A percentile compares a stretch with the other conserved stretches of the same genome.
phyloP scores from a whole-genome alignment of 2,329 filamentous ascomycete genomes.

The Leptographium flavum region DNA sequence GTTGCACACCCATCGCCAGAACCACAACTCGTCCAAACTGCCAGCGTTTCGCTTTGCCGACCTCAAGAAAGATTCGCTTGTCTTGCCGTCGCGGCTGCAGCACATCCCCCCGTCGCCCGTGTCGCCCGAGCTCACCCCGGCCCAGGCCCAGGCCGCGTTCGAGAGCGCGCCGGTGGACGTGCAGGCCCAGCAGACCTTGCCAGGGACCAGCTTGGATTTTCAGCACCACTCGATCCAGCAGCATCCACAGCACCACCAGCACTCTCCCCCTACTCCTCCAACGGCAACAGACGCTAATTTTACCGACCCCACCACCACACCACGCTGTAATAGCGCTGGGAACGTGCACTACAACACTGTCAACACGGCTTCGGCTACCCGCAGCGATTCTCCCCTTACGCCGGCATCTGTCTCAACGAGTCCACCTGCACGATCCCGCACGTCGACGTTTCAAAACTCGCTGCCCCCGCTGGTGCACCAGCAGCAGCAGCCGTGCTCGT shows the following conservation, averaged over 20 bases:
- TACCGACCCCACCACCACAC: neutral
- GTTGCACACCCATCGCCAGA: slow-evolving; percentile 34
- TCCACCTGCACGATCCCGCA: neutral
- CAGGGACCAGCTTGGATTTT: slow-evolving; percentile 8
- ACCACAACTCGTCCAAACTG: slow-evolving; percentile 39
- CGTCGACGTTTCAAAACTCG: neutral
- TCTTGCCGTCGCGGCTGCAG: slow-evolving; percentile 20
- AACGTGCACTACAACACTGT: slow-evolving; percentile 1
- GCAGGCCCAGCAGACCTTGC: neutral
- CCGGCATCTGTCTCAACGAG: neutral
- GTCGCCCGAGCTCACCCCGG: slow-evolving; percentile 14
- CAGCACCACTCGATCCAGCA: slow-evolving; percentile 1
- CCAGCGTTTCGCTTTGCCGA: slow-evolving; percentile 41
- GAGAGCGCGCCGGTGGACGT: slow-evolving; percentile 10
- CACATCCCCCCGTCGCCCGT: slow-evolving; percentile 21
- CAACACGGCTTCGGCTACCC: neutral
- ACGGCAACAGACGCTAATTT: neutral
- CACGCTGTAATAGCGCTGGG: slow-evolving; percentile 3
- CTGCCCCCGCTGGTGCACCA: neutral
- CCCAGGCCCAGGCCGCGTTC: slow-evolving; percentile 11
- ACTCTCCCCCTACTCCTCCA: neutral
- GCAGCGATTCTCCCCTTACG: neutral
- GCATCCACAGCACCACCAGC: neutral
- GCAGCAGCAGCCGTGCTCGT: neutral
- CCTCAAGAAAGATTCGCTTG: slow-evolving; percentile 23